Conservation (phyloP, 495 filamentous ascomycete species). For the Hyaloscypha hepaticicola region DNA sequence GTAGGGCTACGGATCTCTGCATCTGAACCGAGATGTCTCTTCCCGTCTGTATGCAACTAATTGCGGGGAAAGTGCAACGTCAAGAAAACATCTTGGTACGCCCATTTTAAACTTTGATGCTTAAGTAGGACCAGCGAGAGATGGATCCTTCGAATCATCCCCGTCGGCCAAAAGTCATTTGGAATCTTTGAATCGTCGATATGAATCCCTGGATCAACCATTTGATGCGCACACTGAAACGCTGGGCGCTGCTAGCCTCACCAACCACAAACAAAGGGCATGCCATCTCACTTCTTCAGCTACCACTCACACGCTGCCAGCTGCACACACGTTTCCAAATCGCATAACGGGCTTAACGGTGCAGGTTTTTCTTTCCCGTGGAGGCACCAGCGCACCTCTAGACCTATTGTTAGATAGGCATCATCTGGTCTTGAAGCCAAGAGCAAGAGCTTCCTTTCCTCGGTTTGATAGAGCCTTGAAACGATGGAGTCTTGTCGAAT, state of each 20-base stretch:
- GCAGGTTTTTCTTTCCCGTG: not conserved
- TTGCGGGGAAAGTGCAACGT: not conserved
- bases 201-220: not conserved
- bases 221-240: not conserved
- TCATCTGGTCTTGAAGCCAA: not conserved
- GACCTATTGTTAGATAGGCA: not conserved
- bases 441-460: not conserved
- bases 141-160: not conserved
- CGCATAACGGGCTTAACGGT: not conserved
- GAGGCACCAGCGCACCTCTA: not conserved
- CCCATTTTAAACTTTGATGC: not conserved
- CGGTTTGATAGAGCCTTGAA: not conserved
- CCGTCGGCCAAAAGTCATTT: not conserved
- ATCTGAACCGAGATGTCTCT: too few relatives aligned
- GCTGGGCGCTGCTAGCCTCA: not conserved
- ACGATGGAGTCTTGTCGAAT: not conserved
- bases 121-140: not conserved
- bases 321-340: not conserved
- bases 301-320: not conserved
- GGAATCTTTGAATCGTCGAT: not conserved
- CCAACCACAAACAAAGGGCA: not conserved
- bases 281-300: not conserved
- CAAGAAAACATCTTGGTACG: not conserved
- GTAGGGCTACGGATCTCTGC: too few relatives aligned
- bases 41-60: too few relatives aligned